phyloP scores from a whole-genome alignment of 805 yeast genomes.

The Wickerhamiella sorbophila region DNA sequence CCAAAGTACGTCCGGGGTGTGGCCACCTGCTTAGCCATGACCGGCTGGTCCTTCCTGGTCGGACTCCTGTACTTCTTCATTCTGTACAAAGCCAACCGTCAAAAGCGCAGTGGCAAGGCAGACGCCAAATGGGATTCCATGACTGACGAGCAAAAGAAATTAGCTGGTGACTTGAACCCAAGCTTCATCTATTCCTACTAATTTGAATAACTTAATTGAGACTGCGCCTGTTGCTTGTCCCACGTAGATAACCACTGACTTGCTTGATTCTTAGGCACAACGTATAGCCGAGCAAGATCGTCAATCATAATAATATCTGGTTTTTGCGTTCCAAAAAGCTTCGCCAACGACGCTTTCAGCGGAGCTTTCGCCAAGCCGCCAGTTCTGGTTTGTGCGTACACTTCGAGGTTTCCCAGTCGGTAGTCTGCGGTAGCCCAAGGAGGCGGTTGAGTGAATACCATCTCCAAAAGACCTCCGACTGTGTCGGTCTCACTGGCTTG shows the following conservation, averaged over 20 bases:
- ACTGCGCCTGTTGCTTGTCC: conserved; percentile 20
- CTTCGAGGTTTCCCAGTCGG: conserved; percentile 43
- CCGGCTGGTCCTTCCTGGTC: neutral
- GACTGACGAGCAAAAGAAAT: conserved; percentile 14
- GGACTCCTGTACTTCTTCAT: conserved; percentile 27
- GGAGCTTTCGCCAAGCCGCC: conserved; percentile 86
- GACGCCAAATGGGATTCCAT: conserved; percentile 16
- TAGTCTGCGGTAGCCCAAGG: conserved; percentile 51
- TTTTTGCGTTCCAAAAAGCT: conserved; percentile 43
- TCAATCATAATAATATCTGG: conserved; percentile 72
- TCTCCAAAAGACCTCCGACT: conserved; percentile 44
- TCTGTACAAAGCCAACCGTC: conserved; percentile 20
- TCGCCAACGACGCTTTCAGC: conserved; percentile 51
- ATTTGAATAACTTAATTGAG: neutral
- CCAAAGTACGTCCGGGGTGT: conserved; percentile 48
- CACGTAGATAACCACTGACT: conserved; percentile 41
- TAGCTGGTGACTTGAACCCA: conserved; percentile 25
- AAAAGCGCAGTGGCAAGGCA: conserved; percentile 17
- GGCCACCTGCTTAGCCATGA: conserved; percentile 35
- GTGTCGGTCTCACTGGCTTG: conserved; percentile 61
- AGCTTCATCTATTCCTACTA: conserved; percentile 22
- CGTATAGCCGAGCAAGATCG: conserved; percentile 50
- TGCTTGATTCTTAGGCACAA: conserved; percentile 62
- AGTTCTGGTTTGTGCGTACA: conserved; percentile 63
- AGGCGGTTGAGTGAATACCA: conserved; percentile 50